Conservation (phyloP, 768 basidiomycete genomes). For the Mycena floridula region DNA sequence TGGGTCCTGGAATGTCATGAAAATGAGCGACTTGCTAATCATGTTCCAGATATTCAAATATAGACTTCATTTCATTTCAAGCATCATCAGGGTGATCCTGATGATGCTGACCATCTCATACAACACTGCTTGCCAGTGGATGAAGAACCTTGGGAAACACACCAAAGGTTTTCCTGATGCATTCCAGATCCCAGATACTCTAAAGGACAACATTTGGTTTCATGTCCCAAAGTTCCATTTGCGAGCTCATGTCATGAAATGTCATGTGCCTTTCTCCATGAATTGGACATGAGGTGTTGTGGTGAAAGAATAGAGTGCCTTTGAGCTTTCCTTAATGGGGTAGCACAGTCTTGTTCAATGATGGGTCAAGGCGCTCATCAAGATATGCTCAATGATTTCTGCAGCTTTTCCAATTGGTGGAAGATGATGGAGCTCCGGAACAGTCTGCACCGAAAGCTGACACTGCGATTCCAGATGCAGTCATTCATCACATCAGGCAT, state of each 20-base stretch:
- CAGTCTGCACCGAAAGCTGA: neutral
- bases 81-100: constrained; percentile 3
- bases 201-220: neutral
- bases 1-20: no score
- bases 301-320: constrained; percentile 27
- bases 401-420: constrained; percentile 16
- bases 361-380: constrained; percentile 13
- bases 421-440: constrained; percentile 12
- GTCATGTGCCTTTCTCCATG: constrained; percentile 19
- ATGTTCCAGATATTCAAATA: constrained; percentile 26
- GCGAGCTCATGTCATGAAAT: constrained; percentile 11
- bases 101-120: constrained; percentile 19
- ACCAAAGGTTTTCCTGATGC: constrained; percentile 8
- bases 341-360: no score
- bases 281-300: constrained; percentile 21
- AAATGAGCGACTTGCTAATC: no score
- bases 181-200: constrained; percentile 5
- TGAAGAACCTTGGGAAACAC: constrained; percentile 13
- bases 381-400: constrained; percentile 20
- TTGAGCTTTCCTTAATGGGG: constrained; percentile 22
- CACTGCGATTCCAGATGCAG: neutral
- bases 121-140: constrained; percentile 28
- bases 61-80: constrained; percentile 27
- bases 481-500: neutral
- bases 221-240: constrained; percentile 21